Base-by-base conservation (phyloP, 306 rosid genomes). In the Sesbania bispinosa region DNA sequence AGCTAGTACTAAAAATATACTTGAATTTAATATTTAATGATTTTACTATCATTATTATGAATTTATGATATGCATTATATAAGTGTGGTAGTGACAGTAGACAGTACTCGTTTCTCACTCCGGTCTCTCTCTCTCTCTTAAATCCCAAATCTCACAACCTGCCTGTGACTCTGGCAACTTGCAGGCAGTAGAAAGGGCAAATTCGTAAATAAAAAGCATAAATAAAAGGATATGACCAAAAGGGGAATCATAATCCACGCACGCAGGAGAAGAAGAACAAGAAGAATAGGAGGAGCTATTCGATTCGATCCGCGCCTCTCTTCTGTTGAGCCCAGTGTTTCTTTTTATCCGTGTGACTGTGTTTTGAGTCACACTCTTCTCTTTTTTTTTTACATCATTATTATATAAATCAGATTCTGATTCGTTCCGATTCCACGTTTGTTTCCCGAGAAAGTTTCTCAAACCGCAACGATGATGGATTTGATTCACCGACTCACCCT, bases 391-490 rank as follows among this genome's bases (percentile, higher is more conserved):
- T 26, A 10, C 41, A n/a, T n/a, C n/a, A n/a, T 60, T 15, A 10
- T 65, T 11, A 10, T 30, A 30, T 24, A 38, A 26, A 3, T 33
- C 61, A 57, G 43, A 64, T 76, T 62, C 62, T 4, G 77, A 67
- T 62, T 64, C 77, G 19, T 71, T 64, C 62, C 8, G 8, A 47
- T 55, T 67, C 45, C 23, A 79, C 61, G 24, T 69, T 74, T 41
- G 45, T 71, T 82, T 82, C 72, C 76, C 55, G 63, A 43, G 62
- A 67, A 78, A 79, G 21, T 70, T 73, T 38, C 38, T 15, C 9
- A 33, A 29, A 53, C 62, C 14, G 3, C 15, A 13, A 35, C 41
- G 24, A 63, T 10, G 30, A 88, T 88, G 95, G 87, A 62, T 88
- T 83, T 79, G 83, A 62, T 81, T 74, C 76, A 60, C 21, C 69